These are phyloP conservation scores for Citrus hindsii DNA, from an alignment of 345 rosid species.

Conservation along the genomic window DNA sequence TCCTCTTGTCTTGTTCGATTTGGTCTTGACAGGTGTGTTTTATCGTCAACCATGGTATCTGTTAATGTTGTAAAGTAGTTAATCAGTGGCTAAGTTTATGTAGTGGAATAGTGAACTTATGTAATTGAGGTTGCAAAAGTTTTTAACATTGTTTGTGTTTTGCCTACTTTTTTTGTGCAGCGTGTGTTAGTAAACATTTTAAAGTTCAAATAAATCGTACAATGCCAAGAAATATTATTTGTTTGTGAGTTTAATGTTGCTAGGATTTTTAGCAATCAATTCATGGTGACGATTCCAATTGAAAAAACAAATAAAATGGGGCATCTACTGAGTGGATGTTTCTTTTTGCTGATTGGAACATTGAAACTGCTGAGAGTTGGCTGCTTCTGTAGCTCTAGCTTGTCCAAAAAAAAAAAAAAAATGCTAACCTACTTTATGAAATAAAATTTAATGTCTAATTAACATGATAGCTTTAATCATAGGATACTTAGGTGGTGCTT, in stretches of 20 bases:
- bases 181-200: background rate
- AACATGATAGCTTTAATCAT: background rate
- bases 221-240: background rate
- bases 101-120: background rate
- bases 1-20: slow-evolving; percentile 96
- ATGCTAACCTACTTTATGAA: background rate
- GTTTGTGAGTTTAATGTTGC: background rate
- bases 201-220: background rate
- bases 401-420: background rate
- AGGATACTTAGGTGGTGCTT: background rate
- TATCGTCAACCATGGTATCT: background rate
- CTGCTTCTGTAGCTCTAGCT: background rate
- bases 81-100: background rate
- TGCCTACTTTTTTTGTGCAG: background rate
- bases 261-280: slow-evolving; percentile 3
- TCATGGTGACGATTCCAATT: background rate
- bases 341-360: background rate
- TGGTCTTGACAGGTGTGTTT: slow-evolving; percentile 79
- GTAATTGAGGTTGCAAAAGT: background rate
- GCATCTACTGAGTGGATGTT: background rate
- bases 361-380: background rate
- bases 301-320: background rate
- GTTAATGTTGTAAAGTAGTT: background rate
- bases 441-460: background rate
- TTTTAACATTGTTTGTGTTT: background rate